A percentile compares a stretch with the other conserved stretches of the same genome.
Evolutionary conservation across 257 asterid genomes (phyloP).

Genomic region (Paraleonurus japonicus): DNA sequence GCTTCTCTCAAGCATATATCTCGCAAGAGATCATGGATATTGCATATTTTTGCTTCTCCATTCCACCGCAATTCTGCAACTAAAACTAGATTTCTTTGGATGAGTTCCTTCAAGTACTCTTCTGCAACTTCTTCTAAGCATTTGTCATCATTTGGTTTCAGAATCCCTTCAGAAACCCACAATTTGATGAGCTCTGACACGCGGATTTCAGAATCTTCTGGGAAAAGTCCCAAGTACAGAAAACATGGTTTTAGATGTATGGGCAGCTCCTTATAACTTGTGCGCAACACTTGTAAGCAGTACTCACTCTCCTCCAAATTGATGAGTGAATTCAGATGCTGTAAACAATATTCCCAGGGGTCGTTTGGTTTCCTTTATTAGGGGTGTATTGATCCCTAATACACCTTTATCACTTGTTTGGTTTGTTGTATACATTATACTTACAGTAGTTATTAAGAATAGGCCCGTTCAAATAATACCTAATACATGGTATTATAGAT

Average conservation of each 20-base stretch:
- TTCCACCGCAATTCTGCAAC: neutral
- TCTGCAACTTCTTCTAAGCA: neutral
- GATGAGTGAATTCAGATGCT: neutral
- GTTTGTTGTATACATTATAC: too few species aligned
- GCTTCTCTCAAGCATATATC: neutral
- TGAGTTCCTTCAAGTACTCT: neutral
- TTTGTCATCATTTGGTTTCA: neutral
- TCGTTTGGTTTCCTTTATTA: too few species aligned
- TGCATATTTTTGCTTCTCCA: neutral
- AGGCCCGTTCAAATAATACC: too few species aligned
- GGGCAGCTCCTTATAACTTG: neutral
- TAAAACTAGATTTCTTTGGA: neutral
- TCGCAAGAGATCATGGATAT: constrained; percentile 4
- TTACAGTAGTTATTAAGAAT: too few species aligned
- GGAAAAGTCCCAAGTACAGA: neutral
- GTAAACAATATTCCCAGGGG: neutral
- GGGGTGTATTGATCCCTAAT: too few species aligned
- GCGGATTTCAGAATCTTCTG: neutral
- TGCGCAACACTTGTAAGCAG: neutral
- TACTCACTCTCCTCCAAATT: neutral
- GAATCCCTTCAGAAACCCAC: neutral
- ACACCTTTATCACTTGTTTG: too few species aligned
- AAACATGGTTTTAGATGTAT: neutral
- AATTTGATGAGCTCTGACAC: neutral
- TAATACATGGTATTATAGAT: too few species aligned